phyloP scores from a whole-genome alignment of 176 grass and related monocot genomes.

The Carex parvula region DNA sequence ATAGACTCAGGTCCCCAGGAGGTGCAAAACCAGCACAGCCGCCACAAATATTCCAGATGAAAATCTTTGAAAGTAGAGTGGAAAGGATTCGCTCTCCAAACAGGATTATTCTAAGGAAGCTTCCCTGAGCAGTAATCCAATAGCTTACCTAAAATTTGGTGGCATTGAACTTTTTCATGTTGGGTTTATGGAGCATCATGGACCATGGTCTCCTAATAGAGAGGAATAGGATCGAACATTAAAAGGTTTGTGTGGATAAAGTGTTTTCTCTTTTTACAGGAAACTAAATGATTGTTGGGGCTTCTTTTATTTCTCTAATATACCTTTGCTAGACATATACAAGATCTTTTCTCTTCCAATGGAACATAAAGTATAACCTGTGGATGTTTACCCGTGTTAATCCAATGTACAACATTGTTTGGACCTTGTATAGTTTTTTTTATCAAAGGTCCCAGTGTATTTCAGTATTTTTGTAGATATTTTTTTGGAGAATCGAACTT shows the following conservation, averaged over 20 bases:
- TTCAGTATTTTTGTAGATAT: too few species aligned
- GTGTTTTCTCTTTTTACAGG: not conserved
- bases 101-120: conserved; percentile 5
- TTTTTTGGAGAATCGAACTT: too few species aligned
- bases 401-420: not conserved
- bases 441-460: too few species aligned
- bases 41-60: not conserved
- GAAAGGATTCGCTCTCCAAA: not conserved
- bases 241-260: not conserved
- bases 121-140: not conserved
- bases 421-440: too few species aligned
- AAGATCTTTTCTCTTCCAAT: not conserved
- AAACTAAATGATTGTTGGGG: not conserved
- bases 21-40: not conserved
- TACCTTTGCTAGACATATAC: not conserved
- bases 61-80: not conserved
- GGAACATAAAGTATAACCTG: not conserved
- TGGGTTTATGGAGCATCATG: not conserved
- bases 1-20: not conserved
- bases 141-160: not conserved
- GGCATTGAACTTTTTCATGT: not conserved
- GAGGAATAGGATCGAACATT: not conserved
- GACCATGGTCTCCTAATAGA: not conserved
- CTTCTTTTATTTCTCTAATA: not conserved
- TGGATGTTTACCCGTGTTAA: not conserved